A percentile compares a stretch with the other conserved stretches of the same genome.
Conservation (phyloP, 208 protist species). For the Tritrichomonas musculus region DNA sequence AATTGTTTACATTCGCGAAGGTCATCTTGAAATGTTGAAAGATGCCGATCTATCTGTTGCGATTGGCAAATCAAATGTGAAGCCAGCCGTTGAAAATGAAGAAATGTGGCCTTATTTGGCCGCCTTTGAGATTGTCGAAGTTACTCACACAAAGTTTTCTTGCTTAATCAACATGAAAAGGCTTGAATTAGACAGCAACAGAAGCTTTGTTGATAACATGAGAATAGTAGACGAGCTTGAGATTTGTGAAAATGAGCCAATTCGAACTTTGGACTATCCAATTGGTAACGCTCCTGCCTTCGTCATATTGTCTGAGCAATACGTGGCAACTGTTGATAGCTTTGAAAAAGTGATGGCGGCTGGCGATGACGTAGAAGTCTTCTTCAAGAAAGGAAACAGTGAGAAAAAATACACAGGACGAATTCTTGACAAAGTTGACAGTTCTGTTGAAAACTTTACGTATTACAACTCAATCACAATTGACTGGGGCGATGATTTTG, state of each 20-base stretch:
- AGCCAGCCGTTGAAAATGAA: neutral
- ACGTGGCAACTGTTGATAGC: neutral
- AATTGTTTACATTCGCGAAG: neutral
- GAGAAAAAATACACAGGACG: neutral
- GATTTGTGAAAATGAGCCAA: neutral
- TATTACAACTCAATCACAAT: neutral
- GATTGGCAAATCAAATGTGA: neutral
- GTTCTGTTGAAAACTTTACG: neutral
- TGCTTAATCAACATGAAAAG: neutral
- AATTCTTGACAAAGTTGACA: neutral
- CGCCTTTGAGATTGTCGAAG: neutral
- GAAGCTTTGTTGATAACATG: neutral
- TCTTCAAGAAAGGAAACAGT: neutral
- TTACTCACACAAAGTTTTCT: neutral
- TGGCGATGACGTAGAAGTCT: neutral
- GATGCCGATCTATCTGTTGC: neutral
- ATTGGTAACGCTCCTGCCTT: neutral
- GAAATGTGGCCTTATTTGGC: neutral
- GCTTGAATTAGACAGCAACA: neutral
- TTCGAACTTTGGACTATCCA: neutral
- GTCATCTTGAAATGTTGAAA: neutral
- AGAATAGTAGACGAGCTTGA: neutral
- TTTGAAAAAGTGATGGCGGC: neutral
- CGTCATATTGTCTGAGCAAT: neutral
- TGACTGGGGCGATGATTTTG: neutral